Percentiles rank a stretch among this genome's conserved stretches.
Evolutionary conservation across 1,284 basidiomycete genomes (phyloP).

Genomic region (Cerrena zonata): DNA sequence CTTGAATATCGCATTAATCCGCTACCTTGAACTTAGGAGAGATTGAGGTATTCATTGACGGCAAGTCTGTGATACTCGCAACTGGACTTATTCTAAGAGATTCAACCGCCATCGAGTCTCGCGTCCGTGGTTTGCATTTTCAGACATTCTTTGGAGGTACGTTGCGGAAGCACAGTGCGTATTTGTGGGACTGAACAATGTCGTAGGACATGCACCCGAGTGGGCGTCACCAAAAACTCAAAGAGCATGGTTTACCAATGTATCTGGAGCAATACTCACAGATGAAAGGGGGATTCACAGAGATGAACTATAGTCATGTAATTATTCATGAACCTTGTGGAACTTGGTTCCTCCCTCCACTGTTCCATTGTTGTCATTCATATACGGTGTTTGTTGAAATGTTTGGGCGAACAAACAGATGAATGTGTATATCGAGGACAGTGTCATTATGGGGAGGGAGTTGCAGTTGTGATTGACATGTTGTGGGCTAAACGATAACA

Average conservation of each 20-base stretch:
- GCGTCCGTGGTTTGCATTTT: conserved; percentile 57
- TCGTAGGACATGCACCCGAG: conserved; percentile 42
- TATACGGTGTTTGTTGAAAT: too few species aligned
- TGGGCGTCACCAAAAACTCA: conserved; percentile 66
- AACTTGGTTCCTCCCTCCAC: too few species aligned
- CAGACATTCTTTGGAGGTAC: conserved; percentile 73
- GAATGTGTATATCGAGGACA: too few species aligned
- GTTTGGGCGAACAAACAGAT: too few species aligned
- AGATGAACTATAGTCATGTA: too few species aligned
- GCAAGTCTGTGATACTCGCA: conserved; percentile 41
- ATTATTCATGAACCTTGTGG: too few species aligned
- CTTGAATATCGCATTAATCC: too few species aligned
- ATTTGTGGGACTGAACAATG: not conserved
- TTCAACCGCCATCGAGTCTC: conserved; percentile 28
- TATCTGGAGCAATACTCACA: conserved; percentile 44
- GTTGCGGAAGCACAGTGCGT: conserved; percentile 10
- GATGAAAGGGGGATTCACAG: too few species aligned
- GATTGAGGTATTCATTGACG: conserved; percentile 53
- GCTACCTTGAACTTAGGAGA: conserved; percentile 37
- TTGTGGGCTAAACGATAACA: too few species aligned
- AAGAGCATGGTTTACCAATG: conserved; percentile 58
- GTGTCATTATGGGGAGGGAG: too few species aligned
- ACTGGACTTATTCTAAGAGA: conserved; percentile 41
- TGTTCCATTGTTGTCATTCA: too few species aligned
- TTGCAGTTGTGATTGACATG: too few species aligned